Evolutionary conservation across 1,284 basidiomycete genomes (phyloP).

Genomic region (Ustilago sp.): DNA sequence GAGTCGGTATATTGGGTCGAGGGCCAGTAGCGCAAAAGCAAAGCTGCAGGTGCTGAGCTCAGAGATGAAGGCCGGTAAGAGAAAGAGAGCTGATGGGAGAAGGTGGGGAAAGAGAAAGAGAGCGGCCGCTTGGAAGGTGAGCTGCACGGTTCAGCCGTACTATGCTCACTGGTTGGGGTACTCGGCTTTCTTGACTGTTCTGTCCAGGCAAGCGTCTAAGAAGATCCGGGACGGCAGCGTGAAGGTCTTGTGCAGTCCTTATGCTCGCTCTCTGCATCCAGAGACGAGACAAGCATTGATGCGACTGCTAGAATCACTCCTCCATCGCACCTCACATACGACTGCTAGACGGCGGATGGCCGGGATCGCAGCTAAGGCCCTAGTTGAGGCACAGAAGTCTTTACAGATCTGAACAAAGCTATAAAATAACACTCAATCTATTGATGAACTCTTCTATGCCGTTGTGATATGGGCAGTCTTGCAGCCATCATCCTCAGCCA

Average conservation of each 20-base stretch:
- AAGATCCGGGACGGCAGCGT: neutral
- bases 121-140: constrained; percentile 26
- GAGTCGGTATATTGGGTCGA: constrained; percentile 27
- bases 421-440: neutral
- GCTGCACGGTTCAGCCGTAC: constrained; percentile 26
- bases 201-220: constrained; percentile 2
- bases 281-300: constrained; percentile 17
- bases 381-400: constrained; percentile 22
- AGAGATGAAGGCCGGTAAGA: neutral
- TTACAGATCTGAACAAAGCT: constrained; percentile 10
- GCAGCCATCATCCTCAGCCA: neutral
- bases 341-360: constrained; percentile 14
- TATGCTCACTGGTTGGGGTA: constrained; percentile 55
- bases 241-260: neutral
- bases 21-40: constrained; percentile 22
- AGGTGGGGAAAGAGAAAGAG: neutral
- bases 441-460: neutral
- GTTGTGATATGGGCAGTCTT: neutral
- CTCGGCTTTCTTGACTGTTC: constrained; percentile 35
- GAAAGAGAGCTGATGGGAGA: neutral
- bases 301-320: constrained; percentile 15
- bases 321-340: neutral
- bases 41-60: constrained; percentile 4
- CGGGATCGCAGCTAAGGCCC: constrained; percentile 9
- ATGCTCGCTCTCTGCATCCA: constrained; percentile 7